phyloP scores from a whole-genome alignment of 768 basidiomycete genomes.

The Mycena amicta region DNA sequence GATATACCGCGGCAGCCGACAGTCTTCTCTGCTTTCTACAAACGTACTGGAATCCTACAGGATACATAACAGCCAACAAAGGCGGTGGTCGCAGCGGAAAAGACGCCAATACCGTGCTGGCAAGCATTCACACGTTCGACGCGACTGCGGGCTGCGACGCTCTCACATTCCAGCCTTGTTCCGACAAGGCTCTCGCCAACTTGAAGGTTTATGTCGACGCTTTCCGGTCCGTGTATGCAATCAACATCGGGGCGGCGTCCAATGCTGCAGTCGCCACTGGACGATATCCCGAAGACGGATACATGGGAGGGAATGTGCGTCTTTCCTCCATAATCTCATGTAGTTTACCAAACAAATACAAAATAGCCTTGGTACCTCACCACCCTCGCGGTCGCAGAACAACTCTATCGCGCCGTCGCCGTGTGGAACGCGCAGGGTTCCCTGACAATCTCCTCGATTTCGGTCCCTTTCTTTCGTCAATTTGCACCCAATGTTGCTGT shows the following conservation, averaged over 20 bases:
- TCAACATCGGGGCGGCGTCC: conserved; percentile 61
- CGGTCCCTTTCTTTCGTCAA: conserved; percentile 71
- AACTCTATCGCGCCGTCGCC: conserved; percentile 70
- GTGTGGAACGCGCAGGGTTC: conserved; percentile 60
- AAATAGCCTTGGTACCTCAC: conserved; percentile 74
- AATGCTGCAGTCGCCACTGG: conserved; percentile 57
- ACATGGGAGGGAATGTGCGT: conserved; percentile 53
- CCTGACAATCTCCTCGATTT: conserved; percentile 56
- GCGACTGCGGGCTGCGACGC: conserved; percentile 51
- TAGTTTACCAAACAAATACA: neutral
- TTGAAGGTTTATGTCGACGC: conserved; percentile 64
- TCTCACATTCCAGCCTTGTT: conserved; percentile 76
- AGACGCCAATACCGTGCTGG: conserved; percentile 72
- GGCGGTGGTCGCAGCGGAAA: conserved; percentile 73
- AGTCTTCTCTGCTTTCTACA: conserved; percentile 77
- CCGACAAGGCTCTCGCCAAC: conserved; percentile 71
- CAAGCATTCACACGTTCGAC: conserved; percentile 68
- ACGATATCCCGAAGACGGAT: conserved; percentile 60
- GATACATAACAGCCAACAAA: conserved; percentile 76
- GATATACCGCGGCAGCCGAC: conserved; percentile 60
- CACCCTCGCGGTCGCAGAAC: conserved; percentile 72
- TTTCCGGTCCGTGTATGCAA: conserved; percentile 64
- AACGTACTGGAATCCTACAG: conserved; percentile 75
- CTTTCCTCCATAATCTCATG: neutral
- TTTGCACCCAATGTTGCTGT: conserved; percentile 49